Evolutionary conservation across 192 early-diverging fungal species (phyloP).

Genomic region (Funneliformis mosseae): DNA sequence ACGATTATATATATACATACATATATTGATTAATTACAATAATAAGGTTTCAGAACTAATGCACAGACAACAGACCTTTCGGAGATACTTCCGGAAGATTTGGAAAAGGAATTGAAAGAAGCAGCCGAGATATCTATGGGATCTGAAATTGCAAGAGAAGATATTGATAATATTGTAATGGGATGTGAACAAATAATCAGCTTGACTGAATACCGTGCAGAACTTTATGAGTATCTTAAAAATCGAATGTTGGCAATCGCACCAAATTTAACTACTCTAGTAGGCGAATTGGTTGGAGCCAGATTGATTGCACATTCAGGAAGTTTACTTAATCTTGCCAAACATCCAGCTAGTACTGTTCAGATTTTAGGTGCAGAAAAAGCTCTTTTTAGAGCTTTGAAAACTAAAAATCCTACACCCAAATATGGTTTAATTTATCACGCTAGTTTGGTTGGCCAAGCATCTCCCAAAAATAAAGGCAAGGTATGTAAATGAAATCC

Average conservation of each 20-base stretch:
- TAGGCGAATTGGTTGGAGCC: slow-evolving; percentile 98
- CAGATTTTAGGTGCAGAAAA: slow-evolving; percentile 99
- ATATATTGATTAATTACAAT: too few species aligned
- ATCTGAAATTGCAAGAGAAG: slow-evolving; percentile 95
- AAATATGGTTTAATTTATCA: slow-evolving; percentile 99
- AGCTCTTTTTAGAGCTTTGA: slow-evolving; percentile 99
- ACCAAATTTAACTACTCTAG: slow-evolving; percentile 88
- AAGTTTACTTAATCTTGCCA: slow-evolving; percentile 93
- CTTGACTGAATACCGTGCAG: slow-evolving; percentile 91
- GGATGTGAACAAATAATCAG: slow-evolving; percentile 96
- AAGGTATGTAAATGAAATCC: slow-evolving; percentile 51
- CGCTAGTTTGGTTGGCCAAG: slow-evolving; percentile 95
- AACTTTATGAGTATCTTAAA: slow-evolving; percentile 96
- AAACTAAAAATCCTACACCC: slow-evolving; percentile 98
- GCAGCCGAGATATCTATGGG: slow-evolving; percentile 99
- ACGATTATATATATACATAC: not conserved
- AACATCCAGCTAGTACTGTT: slow-evolving; percentile 97
- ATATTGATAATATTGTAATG: slow-evolving; percentile 92
- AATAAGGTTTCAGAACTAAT: slow-evolving; percentile 21
- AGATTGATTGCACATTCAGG: slow-evolving; percentile 98
- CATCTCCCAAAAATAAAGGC: slow-evolving; percentile 94
- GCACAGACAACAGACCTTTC: slow-evolving; percentile 78
- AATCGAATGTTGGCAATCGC: slow-evolving; percentile 94
- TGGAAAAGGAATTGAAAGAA: slow-evolving; percentile 88
- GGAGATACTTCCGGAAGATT: slow-evolving; percentile 79